Evolutionary conservation across 2,329 filamentous ascomycete genomes (phyloP).

Genomic region (Cytospora piceicola): DNA sequence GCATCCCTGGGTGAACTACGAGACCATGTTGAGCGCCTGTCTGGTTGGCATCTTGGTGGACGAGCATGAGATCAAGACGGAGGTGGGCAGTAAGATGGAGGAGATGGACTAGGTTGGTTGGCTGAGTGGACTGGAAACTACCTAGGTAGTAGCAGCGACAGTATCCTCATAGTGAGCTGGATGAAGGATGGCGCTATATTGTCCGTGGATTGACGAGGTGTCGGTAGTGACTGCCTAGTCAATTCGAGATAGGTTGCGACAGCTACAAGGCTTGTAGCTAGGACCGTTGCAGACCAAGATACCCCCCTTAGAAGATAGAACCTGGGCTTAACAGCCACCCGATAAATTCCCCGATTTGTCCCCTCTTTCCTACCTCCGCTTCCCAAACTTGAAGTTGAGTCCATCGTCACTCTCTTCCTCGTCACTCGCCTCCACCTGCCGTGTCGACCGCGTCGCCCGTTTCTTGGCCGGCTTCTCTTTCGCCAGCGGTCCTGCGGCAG

Average conservation of each 20-base stretch:
- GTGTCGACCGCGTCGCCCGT: conserved; percentile 33
- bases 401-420: conserved; percentile 58
- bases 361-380: conserved; percentile 44
- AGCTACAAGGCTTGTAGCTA: conserved; percentile 4
- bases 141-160: neutral
- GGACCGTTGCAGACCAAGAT: neutral
- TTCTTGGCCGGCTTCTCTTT: conserved; percentile 44
- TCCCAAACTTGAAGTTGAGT: conserved; percentile 60
- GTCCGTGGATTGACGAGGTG: too few relatives aligned
- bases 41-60: conserved; percentile 66
- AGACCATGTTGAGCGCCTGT: conserved; percentile 68
- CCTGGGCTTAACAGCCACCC: neutral
- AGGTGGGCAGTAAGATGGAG: conserved; percentile 52
- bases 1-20: conserved; percentile 74
- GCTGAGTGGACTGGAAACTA: neutral
- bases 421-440: conserved; percentile 37
- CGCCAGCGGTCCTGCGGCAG: conserved; percentile 39
- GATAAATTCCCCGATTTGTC: neutral
- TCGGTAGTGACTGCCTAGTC: too few relatives aligned
- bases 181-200: too few relatives aligned
- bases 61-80: conserved; percentile 52
- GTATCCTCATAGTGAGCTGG: too few relatives aligned
- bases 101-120: conserved; percentile 59
- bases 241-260: too few relatives aligned
- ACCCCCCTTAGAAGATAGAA: neutral